Base-by-base conservation (phyloP, 169 alveolate genomes). In the Eimeria necatrix region DNA sequence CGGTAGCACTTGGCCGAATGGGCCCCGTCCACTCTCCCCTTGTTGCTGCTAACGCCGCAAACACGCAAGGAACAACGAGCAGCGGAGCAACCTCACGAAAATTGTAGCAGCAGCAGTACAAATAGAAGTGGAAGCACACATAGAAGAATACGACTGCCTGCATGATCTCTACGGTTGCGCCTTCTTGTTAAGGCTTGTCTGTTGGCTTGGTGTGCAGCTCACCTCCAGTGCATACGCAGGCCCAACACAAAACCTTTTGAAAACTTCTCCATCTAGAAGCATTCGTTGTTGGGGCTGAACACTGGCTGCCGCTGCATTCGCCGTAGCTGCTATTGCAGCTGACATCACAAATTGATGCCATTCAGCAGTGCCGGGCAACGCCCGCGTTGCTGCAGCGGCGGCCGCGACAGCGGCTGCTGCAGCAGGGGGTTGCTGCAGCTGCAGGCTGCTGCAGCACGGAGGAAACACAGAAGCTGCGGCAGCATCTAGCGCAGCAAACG, bases 401-500 rank as follows among this genome's bases (percentile, higher is more conserved):
- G 48, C 59, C 48, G 87, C 87, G 32, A 60, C 87, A 20, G 90
- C 90, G 5, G 90, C 90, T 1, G 24, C 56, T 10, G 90, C 73
- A 53, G 73, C 53, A 24, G 90, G 73, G 14, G 90, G 74, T 18
- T 22, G 90, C 90, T 81, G 90, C 56, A 52, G 73, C 90, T 53
- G 90, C 90, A 81, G 24, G 90, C 26, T 81, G 90, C 90, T 81
- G 90, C 70, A 81, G 74, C 70, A 53, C 20, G 90, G 90, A 53
- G 90, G 74, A 24, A 73, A 49, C 20, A 53, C 90, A 53, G 73
- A 41, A 52, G 90, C 90, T 51, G 90, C 90, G 9, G 90, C 90
- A 81, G 90, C 90, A 53, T 81, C 90, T 14, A 81, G 90, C 10
- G 90, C 90, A 81, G 90, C 90, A 81, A 81, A 81, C 10, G 90